These are phyloP conservation scores for Brettanomyces sp. DNA, from an alignment of 805 yeast genomes.

Conservation along the genomic window DNA sequence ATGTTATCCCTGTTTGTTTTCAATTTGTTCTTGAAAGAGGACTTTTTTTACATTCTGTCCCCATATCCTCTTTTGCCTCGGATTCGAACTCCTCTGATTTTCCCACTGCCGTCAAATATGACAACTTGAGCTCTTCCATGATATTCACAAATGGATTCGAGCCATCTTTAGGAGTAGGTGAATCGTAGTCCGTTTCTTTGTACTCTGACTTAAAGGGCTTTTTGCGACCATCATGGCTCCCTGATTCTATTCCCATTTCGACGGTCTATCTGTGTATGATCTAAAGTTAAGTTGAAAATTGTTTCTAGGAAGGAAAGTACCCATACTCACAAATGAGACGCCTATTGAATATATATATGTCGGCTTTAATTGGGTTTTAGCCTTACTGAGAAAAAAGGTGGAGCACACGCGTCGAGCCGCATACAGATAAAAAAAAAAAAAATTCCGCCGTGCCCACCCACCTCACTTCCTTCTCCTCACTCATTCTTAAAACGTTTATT, in stretches of 20 bases:
- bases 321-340: too few relatives aligned
- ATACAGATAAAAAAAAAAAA: not conserved
- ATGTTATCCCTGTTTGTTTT: conserved; percentile 1
- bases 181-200: conserved; percentile 14
- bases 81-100: not conserved
- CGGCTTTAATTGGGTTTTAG: too few relatives aligned
- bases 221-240: too few relatives aligned
- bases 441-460: too few relatives aligned
- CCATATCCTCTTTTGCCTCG: too few relatives aligned
- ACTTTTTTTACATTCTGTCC: not conserved
- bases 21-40: not conserved
- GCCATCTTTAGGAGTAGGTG: conserved; percentile 10
- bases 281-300: not conserved
- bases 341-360: too few relatives aligned
- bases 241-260: not conserved
- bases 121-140: not conserved
- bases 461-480: too few relatives aligned
- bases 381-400: not conserved
- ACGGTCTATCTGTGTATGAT: not conserved
- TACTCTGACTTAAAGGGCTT: conserved; percentile 1
- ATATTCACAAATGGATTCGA: conserved; percentile 10
- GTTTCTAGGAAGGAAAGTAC: too few relatives aligned
- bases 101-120: not conserved
- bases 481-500: too few relatives aligned
- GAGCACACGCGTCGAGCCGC: too few relatives aligned